Evolutionary conservation across 2,329 filamentous ascomycete genomes (phyloP), one percentile per base, ranked within the genome.

Genomic region (Fusarium neocosmosporiellum): DNA sequence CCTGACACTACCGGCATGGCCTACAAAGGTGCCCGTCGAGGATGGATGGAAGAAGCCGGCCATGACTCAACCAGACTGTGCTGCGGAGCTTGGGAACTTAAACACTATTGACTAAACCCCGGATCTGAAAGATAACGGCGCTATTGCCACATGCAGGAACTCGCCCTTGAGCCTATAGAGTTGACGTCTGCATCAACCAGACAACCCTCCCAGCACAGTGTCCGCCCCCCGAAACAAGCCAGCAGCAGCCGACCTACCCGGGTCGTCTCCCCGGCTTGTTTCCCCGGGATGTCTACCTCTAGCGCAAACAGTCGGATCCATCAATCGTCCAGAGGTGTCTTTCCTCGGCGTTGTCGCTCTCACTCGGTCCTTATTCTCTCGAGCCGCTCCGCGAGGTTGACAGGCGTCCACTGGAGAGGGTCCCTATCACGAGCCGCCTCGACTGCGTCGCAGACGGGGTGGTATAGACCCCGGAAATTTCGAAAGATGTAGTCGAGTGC

Each of bases 401-500:
- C 33, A 14, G 70, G 69, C 14, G 69, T 76, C 75, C 75, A 77
- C 43, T 50, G 63, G 16, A 55, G 43, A 61, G 73, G 71, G 4
- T 73, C 75, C 29, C 55, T 66, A 37, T 69, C 66, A 20, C 73
- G 63, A 37, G 75, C 73, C 33, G 41, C 68, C 41, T 77, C 71
- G 33, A 77, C 63, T 20, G 66, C 65, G 24, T 76, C 64, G 55
- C 75, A 76, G 46, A 77, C 63, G 10, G 59, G 46, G 43, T 69
- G 58, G 37, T 77, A 76, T 16, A 73, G 62, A 34, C 65, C 63
- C 18, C 65, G 50, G 27, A 76, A 76, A 31, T 77, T 77, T 10
- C 75, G 71, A 63, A 65, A 77, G 31, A 75, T 67, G 46, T 75
- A 76, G 22, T 77, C 73, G 36, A 77, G 65, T 31, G 71, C 66